These are phyloP conservation scores for Mycena polygramma DNA, from an alignment of 768 basidiomycete species.

Conservation along the genomic window DNA sequence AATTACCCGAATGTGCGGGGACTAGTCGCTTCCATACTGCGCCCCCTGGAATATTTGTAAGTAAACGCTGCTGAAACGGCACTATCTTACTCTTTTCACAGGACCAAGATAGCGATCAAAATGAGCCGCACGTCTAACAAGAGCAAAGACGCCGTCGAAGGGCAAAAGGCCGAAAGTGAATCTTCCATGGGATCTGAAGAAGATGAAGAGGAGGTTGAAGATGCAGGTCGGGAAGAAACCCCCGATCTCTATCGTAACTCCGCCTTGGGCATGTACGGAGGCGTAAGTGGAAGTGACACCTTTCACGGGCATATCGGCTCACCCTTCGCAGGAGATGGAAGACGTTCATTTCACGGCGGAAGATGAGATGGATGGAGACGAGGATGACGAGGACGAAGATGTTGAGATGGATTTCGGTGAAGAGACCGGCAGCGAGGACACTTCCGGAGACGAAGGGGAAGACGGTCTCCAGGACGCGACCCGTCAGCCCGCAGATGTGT, in stretches of 20 bases:
- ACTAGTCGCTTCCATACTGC: constrained; percentile 88
- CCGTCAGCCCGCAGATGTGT: constrained; percentile 70
- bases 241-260: constrained; percentile 97
- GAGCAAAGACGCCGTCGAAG: constrained; percentile 68
- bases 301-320: neutral
- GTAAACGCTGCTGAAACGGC: constrained; percentile 43
- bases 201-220: constrained; percentile 71
- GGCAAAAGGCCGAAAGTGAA: constrained; percentile 60
- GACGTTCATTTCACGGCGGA: constrained; percentile 77
- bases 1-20: constrained; percentile 93
- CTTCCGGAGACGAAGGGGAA: constrained; percentile 79
- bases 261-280: constrained; percentile 94
- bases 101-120: constrained; percentile 97
- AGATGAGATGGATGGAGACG: constrained; percentile 86
- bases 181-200: constrained; percentile 65
- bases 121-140: constrained; percentile 88
- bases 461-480: constrained; percentile 73
- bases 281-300: constrained; percentile 63
- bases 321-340: constrained; percentile 80
- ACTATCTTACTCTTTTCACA: constrained; percentile 48
- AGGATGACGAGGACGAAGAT: constrained; percentile 85
- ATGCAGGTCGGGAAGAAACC: constrained; percentile 78
- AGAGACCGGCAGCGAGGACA: constrained; percentile 85
- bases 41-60: constrained; percentile 91
- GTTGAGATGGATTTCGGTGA: constrained; percentile 92